These are phyloP conservation scores for Trichosanthes cucumerina DNA, from an alignment of 306 rosid genomes.

Conservation along the genomic window DNA sequence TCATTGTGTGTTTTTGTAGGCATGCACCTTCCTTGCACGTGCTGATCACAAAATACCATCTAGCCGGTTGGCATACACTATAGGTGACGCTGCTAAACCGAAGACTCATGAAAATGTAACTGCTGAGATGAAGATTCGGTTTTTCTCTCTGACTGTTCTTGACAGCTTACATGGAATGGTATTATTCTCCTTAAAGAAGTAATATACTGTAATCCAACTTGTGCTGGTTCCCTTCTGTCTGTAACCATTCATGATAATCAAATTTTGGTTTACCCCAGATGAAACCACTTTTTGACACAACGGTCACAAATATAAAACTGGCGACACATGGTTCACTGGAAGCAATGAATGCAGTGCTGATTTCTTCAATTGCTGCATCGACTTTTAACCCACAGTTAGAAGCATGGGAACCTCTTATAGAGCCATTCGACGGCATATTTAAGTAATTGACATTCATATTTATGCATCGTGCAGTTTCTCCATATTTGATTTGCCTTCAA, in stretches of 20 bases:
- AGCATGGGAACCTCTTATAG: constrained; percentile 98
- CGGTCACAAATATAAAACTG: constrained; percentile 80
- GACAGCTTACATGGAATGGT: constrained; percentile 97
- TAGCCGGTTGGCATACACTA: constrained; percentile 63
- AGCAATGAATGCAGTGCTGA: constrained; percentile 85
- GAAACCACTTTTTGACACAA: constrained; percentile 81
- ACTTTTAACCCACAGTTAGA: constrained; percentile 89
- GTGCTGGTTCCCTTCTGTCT: background rate
- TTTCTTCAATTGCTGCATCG: constrained; percentile 91
- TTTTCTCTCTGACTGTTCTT: constrained; percentile 73
- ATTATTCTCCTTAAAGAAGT: constrained; percentile 11
- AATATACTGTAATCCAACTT: constrained; percentile 3
- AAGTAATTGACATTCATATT: constrained; percentile 37
- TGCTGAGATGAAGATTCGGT: constrained; percentile 84
- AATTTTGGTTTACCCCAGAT: constrained; percentile 44
- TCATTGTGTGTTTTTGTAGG: constrained; percentile 39
- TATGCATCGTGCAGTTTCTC: constrained; percentile 1
- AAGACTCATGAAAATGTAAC: constrained; percentile 73
- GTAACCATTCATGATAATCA: background rate
- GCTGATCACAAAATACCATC: constrained; percentile 80
- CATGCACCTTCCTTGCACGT: constrained; percentile 88
- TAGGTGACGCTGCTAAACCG: constrained; percentile 78
- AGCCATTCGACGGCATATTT: constrained; percentile 97
- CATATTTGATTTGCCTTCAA: constrained; percentile 1
- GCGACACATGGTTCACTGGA: constrained; percentile 88